Evolutionary conservation across 2,329 filamentous ascomycete species (phyloP).

Genomic region (Ophiostoma quercus): DNA sequence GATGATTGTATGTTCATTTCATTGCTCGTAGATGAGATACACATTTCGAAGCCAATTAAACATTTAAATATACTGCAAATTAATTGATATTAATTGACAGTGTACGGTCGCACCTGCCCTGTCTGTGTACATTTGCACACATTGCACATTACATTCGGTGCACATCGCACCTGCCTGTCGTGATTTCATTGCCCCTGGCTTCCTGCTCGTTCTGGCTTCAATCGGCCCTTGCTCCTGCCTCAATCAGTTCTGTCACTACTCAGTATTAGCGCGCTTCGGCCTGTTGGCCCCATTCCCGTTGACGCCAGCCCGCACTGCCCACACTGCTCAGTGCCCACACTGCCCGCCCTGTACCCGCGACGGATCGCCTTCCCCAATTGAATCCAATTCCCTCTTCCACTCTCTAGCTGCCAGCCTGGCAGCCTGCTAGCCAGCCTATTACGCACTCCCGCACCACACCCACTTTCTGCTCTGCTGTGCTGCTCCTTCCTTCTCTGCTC

Average conservation of each 20-base stretch:
- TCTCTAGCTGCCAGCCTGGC: constrained; percentile 13
- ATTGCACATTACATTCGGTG: not conserved
- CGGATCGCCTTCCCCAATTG: constrained; percentile 21
- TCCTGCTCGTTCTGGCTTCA: not conserved
- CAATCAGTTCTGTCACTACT: not conserved
- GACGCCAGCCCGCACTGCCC: constrained; percentile 17
- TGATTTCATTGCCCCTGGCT: not conserved
- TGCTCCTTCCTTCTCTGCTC: not conserved
- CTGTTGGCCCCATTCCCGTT: constrained; percentile 3
- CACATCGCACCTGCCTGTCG: not conserved
- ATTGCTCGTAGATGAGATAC: not conserved
- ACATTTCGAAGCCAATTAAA: not conserved
- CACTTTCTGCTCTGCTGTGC: not conserved
- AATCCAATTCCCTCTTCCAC: constrained; percentile 13
- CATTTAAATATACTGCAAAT: not conserved
- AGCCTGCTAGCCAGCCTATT: constrained; percentile 8
- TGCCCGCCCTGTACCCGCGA: constrained; percentile 16
- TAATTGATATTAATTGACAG: not conserved
- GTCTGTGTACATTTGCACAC: not conserved
- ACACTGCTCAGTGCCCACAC: not conserved
- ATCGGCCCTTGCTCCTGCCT: not conserved
- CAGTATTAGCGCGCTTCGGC: constrained; percentile 12
- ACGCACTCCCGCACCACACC: constrained; percentile 9
- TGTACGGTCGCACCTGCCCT: not conserved
- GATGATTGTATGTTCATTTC: not conserved